Base-by-base conservation (phyloP, 306 rosid genomes). In the Trifolium repens region DNA sequence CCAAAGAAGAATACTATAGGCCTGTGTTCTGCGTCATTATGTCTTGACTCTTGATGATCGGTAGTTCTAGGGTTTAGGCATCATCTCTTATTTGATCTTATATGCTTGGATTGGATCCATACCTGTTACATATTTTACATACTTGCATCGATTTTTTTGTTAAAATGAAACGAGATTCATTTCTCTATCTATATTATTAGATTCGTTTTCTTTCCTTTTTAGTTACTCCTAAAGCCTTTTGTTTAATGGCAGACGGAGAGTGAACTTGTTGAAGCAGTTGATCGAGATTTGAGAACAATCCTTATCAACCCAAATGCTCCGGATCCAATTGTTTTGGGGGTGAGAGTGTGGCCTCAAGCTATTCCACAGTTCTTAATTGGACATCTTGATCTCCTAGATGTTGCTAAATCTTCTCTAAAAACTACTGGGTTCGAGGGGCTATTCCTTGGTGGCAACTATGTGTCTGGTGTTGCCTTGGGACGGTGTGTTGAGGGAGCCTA, bases 281-380 rank as follows among this genome's bases (percentile, higher is more conserved):
- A 94, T 72, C 91, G 85, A 63, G 99, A 94, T 89, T 83, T 94
- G 90, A 82, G 91, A 81, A 87, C 89, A 70, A 88, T 94, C 44
- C 94, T 94, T 58, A 82, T 94, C 84, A 90, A 88, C 8, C 83
- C 84, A 42, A 86, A 80, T 58, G 91, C 96, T 46, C 66, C 67
- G 82, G 93, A 90, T 37, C 96, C 99, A 42, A 52, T 81, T 57
- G 64, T 30, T 40, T 60, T 94, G 86, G 97, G 91, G 61, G 99
- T 92, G 85, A 89, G 85, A 83, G 63, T 85, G 65, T 92, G 99
- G 99, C 91, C 96, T 26, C 96, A 90, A 83, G 96, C 97, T 79
- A 94, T 94, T 80, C 99, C 99, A 12, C 97, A 94, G 76, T 92
- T 94, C 88, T 86, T 90, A 87, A 24, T 92, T 67, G 99, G 99